phyloP scores from a whole-genome alignment of 805 yeast species.

The Zygosaccharomyces gambellarensis region DNA sequence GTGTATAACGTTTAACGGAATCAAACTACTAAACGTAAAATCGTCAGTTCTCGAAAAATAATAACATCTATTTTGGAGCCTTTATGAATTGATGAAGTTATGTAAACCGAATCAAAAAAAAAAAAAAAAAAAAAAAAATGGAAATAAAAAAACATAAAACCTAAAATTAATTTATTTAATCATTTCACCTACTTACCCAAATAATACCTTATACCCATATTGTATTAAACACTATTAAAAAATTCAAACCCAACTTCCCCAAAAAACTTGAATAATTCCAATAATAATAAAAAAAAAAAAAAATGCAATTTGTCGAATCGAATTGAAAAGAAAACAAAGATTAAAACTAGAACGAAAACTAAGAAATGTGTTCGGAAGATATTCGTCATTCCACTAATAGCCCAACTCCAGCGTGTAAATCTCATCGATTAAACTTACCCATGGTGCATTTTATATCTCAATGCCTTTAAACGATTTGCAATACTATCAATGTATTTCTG shows the following conservation, averaged over 20 bases:
- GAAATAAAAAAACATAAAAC: background rate
- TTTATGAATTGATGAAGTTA: background rate
- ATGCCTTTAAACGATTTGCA: slow-evolving; percentile 68
- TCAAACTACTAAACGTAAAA: background rate
- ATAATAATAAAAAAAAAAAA: background rate
- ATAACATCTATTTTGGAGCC: background rate
- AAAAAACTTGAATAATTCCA: background rate
- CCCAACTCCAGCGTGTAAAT: background rate
- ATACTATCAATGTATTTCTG: slow-evolving; percentile 79
- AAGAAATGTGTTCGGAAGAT: background rate
- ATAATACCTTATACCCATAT: background rate
- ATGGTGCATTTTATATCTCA: slow-evolving; percentile 51
- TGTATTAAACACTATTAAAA: background rate
- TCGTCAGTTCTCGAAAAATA: background rate
- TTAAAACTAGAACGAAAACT: background rate
- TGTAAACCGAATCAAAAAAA: background rate
- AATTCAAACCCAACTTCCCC: background rate
- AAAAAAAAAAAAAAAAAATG: background rate
- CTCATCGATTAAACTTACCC: background rate
- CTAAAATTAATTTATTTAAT: background rate
- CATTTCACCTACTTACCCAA: background rate
- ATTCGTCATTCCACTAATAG: background rate
- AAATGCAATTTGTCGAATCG: slow-evolving; percentile 2
- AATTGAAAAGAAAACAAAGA: background rate
- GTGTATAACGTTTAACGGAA: background rate